Base-by-base conservation (phyloP, 2,329 filamentous ascomycete genomes). In the Nothophaeocryptopus gaeumannii region DNA sequence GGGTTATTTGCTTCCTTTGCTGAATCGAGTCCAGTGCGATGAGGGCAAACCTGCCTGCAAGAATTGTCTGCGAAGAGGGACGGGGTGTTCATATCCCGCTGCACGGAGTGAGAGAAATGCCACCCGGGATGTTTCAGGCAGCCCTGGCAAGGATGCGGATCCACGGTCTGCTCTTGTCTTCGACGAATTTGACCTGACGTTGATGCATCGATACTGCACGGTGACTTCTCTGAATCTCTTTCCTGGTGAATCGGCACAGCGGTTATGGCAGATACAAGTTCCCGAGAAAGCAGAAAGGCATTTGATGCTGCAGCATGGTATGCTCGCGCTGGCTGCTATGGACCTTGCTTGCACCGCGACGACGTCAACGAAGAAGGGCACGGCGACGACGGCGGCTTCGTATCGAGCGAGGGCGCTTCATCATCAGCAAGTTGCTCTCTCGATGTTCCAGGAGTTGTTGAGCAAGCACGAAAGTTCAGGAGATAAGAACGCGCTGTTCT, bases 401-500 rank as follows among this genome's bases (percentile, higher is more conserved):
- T 64, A 61, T 32, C 59, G 60, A 5, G 59, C 59, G 2, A 47
- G 61, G 31, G 63, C 54, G 10, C 46, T 66, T 9, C 51, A 63
- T 43, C 62, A 66, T 47, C 63, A 66, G 37, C 58, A 62, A 26
- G 39, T 51, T 13, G 59, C 58, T 5, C 52, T 63, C 12, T 51
- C 58, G 15, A 48, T 60, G 9, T 66, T 65, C 16, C 58, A 63
- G 44, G 47, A 45, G 2, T 47, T 60, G 40, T 46, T 63, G 29
- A 31, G 43, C n/a, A 43, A 40, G 41, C 49, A 32, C 10, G 40
- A 41, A 15, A 39, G 38, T 11, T 26, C 43, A 16, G 42, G 55
- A 34, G 54, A 54, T 7, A 46, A 52, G 14, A 58, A 58, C 33
- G 48, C 54, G 14, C 42, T 58, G 15, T 62, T 64, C 48, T 36